Percentiles rank a stretch among this genome's conserved stretches.
Evolutionary conservation across 2,329 filamentous ascomycete species (phyloP).

Genomic region (Aspergillus fructus): DNA sequence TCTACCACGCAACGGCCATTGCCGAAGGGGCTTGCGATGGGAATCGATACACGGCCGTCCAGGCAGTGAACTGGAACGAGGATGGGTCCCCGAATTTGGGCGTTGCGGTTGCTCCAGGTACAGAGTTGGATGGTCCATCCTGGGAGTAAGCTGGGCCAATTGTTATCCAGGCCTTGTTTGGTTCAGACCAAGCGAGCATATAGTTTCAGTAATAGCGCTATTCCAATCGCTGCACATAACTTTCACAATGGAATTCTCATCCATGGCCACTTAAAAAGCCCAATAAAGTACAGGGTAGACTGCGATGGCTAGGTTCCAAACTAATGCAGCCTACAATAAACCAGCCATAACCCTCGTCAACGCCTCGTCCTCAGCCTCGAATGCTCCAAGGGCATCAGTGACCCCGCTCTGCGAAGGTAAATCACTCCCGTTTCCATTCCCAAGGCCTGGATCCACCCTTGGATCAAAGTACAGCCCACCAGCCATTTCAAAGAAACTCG

Average conservation of each 20-base stretch:
- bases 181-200: neutral
- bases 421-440: neutral
- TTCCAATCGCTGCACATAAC: neutral
- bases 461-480: conserved; percentile 45
- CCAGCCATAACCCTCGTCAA: conserved; percentile 37
- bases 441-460: neutral
- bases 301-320: neutral
- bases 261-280: too few relatives aligned
- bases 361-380: conserved; percentile 36
- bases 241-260: too few relatives aligned
- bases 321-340: conserved; percentile 21
- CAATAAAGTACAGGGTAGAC: neutral
- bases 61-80: conserved; percentile 51
- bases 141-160: neutral
- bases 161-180: too few relatives aligned
- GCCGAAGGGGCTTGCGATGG: conserved; percentile 53
- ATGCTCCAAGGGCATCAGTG: conserved; percentile 23
- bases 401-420: conserved; percentile 2
- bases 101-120: neutral
- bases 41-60: conserved; percentile 55
- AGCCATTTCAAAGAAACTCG: conserved; percentile 61
- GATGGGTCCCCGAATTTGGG: conserved; percentile 57
- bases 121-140: conserved; percentile 2
- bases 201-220: too few relatives aligned
- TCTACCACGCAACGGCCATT: conserved; percentile 56